Base-by-base conservation (phyloP, 2,329 filamentous ascomycete genomes). In the Talaromyces sp. region DNA sequence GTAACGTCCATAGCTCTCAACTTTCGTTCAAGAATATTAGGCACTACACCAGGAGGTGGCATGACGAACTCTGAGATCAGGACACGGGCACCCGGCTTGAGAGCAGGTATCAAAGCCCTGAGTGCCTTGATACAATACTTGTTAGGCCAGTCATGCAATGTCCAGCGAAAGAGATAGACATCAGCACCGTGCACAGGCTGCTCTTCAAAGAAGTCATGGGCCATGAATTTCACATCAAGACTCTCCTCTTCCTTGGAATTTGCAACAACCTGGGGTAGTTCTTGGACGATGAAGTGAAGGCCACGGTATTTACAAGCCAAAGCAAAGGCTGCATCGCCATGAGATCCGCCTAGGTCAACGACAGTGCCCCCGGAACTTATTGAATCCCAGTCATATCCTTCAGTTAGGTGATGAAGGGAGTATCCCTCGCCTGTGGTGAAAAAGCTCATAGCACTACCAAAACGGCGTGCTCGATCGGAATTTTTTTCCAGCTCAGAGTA, bases 141-240 rank as follows among this genome's bases (percentile, higher is more conserved):
- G 57, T 80, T 76, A 13, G 70, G 70, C 75, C 74, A 79, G 64
- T 82, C 79, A 66, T 81, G 79, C 37, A 80, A 66, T 14, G 77
- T 72, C 68, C 71, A 74, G 24, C 78, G 74, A 50, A 79, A 74
- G n/a, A 77, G 70, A 66, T 79, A 81, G 10, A 72, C 71, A 50
- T 70, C 66, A n/a, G 75, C 73, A n/a, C 70, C 65, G 14, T 68
- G 64, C 13, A 73, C 57, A 0, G 77, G 75, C 67, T 80, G 77
- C 13, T 71, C 66, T 27, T 70, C 61, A 66, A 79, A 79, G 68
- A 80, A 79, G 66, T 78, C 72, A 61, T 79, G 76, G 19, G n/a
- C 39, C 58, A 65, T 65, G n/a, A 65, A 65, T 8, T 62, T 65
- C 11, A 62, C 57, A 27, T 58, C 35, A 48, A 61, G 14, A 4